Conservation (phyloP, 2,329 filamentous ascomycete genomes). For the Penicillium polonicum region DNA sequence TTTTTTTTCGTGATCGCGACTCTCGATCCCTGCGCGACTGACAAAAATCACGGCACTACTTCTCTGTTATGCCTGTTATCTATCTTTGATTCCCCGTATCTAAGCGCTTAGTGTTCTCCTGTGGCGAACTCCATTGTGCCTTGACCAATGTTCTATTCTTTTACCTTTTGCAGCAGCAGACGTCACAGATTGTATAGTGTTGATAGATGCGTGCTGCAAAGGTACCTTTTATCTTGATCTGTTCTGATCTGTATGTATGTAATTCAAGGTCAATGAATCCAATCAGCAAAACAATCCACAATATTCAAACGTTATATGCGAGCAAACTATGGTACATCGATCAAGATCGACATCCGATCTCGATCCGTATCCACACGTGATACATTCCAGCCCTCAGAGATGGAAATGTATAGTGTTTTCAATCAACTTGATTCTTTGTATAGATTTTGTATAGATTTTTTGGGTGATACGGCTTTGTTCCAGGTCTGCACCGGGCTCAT, state of each 20-base stretch:
- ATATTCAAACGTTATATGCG: background rate
- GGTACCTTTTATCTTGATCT: slow-evolving; percentile 6
- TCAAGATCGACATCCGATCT: background rate
- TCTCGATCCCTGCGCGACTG: slow-evolving; percentile 14
- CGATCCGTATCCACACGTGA: too few relatives aligned
- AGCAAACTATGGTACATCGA: background rate
- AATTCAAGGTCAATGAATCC: slow-evolving; percentile 21
- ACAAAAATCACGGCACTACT: slow-evolving; percentile 11
- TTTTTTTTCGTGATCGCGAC: slow-evolving; percentile 11
- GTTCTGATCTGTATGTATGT: slow-evolving; percentile 27
- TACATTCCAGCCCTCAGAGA: too few relatives aligned
- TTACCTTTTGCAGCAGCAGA: slow-evolving; percentile 6
- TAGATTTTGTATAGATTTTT: too few relatives aligned
- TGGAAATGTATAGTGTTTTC: too few relatives aligned
- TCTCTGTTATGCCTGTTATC: slow-evolving; percentile 6
- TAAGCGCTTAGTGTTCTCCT: slow-evolving; percentile 10
- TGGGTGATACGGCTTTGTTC: too few relatives aligned
- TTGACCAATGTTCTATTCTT: slow-evolving; percentile 13
- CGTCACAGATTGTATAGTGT: slow-evolving; percentile 7
- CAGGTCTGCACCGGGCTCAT: too few relatives aligned
- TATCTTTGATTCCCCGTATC: slow-evolving; percentile 24
- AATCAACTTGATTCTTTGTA: too few relatives aligned
- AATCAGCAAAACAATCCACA: background rate
- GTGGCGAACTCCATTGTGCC: slow-evolving; percentile 2
- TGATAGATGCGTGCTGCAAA: slow-evolving; percentile 2